These are phyloP conservation scores for Leptographium procerum DNA, from an alignment of 2,329 filamentous ascomycete genomes.

Conservation along the genomic window DNA sequence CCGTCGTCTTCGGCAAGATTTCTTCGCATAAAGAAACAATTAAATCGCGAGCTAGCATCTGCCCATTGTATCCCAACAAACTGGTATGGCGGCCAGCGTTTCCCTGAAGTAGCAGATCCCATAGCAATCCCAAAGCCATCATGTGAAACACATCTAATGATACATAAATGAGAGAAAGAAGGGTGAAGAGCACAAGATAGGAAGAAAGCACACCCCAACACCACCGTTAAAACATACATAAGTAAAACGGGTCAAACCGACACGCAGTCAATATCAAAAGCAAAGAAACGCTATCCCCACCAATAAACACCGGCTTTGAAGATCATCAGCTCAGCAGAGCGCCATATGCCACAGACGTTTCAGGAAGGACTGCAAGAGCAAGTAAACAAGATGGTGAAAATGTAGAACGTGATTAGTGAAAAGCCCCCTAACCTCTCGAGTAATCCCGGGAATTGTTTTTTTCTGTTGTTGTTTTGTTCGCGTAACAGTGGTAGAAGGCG, in stretches of 20 bases:
- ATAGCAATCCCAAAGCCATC: neutral
- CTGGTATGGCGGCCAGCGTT: neutral
- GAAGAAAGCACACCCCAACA: no score
- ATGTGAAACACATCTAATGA: neutral
- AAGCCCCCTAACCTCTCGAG: neutral
- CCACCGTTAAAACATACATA: neutral
- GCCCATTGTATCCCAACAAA: neutral
- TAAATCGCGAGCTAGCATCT: neutral
- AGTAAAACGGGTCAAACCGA: no score
- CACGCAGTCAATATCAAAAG: neutral
- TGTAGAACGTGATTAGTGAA: neutral
- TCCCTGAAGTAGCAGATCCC: neutral
- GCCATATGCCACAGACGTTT: no score
- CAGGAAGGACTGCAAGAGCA: neutral
- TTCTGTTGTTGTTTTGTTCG: neutral
- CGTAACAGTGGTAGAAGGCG: neutral
- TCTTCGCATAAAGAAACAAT: neutral
- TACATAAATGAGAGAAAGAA: neutral
- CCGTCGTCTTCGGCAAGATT: neutral
- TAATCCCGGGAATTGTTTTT: neutral
- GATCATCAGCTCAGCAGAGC: neutral
- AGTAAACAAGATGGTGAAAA: neutral
- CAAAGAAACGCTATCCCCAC: neutral
- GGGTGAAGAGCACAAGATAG: neutral
- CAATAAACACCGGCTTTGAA: neutral